Conservation (phyloP, 2,329 filamentous ascomycete genomes). For the Cladosporium cucumerinum region DNA sequence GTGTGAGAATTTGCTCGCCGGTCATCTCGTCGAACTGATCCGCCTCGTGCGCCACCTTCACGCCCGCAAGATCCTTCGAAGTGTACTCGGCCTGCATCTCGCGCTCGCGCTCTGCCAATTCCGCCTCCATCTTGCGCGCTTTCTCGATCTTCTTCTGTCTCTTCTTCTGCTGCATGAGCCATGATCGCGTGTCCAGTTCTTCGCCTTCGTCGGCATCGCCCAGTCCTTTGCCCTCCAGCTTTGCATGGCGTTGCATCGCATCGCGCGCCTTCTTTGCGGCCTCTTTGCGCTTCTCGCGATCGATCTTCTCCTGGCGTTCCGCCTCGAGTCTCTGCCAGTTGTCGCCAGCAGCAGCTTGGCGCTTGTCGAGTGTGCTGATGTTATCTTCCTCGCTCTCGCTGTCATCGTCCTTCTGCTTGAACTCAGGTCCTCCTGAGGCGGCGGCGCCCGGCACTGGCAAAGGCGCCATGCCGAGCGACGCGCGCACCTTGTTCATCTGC, state of each 20-base stretch:
- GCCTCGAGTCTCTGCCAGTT: slow-evolving; percentile 70
- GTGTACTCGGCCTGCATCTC: slow-evolving; percentile 76
- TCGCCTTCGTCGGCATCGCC: slow-evolving; percentile 68
- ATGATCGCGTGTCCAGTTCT: slow-evolving; percentile 71
- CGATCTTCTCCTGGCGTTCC: slow-evolving; percentile 68
- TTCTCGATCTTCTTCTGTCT: slow-evolving; percentile 84
- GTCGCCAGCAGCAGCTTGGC: slow-evolving; percentile 67
- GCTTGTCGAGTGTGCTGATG: slow-evolving; percentile 78
- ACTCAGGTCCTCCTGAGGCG: slow-evolving; percentile 57
- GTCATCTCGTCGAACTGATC: slow-evolving; percentile 70
- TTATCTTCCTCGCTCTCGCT: slow-evolving; percentile 59
- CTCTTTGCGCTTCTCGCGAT: slow-evolving; percentile 74
- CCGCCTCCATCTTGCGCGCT: slow-evolving; percentile 67
- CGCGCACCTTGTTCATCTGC: slow-evolving; percentile 88
- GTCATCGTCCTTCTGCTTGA: slow-evolving; percentile 45
- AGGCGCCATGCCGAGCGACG: slow-evolving; percentile 84
- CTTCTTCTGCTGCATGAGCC: slow-evolving; percentile 89
- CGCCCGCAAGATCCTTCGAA: slow-evolving; percentile 78
- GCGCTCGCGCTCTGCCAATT: slow-evolving; percentile 66
- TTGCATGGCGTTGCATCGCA: slow-evolving; percentile 68
- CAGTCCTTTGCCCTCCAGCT: slow-evolving; percentile 77
- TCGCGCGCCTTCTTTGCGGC: slow-evolving; percentile 87
- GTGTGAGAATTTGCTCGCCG: slow-evolving; percentile 81
- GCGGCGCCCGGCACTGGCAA: slow-evolving; percentile 73
- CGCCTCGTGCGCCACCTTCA: slow-evolving; percentile 87